Percentiles rank a stretch among this genome's conserved stretches.
phyloP scores from a whole-genome alignment of 192 early-diverging fungal genomes.

The Coemansia sp. region DNA sequence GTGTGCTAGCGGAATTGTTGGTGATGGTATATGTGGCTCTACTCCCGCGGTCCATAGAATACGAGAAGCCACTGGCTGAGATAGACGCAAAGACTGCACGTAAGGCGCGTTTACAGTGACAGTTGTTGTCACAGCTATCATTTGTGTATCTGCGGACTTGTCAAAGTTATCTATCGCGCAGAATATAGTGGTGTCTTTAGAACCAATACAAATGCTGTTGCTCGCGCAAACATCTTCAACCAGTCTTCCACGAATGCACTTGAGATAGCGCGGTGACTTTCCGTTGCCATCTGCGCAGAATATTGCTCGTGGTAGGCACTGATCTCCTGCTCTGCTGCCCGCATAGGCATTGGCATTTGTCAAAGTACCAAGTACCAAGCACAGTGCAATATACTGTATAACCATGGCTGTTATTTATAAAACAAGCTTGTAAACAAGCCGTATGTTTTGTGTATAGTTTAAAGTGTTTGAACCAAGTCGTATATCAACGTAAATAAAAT shows the following conservation, averaged over 20 bases:
- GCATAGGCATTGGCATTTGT: slow-evolving; percentile 16
- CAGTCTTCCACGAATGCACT: slow-evolving; percentile 35
- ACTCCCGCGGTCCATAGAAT: neutral
- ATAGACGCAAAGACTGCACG: neutral
- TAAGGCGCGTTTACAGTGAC: slow-evolving; percentile 7
- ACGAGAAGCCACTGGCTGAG: neutral
- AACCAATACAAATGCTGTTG: slow-evolving; percentile 39
- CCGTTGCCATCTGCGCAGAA: slow-evolving; percentile 53
- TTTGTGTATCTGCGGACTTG: slow-evolving; percentile 1
- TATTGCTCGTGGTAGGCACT: slow-evolving; percentile 34
- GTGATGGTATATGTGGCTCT: neutral
- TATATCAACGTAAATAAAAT: neutral
- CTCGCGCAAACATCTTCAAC: slow-evolving; percentile 28
- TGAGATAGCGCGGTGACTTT: slow-evolving; percentile 33
- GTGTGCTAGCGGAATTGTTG: neutral
- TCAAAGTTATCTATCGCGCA: slow-evolving; percentile 21
- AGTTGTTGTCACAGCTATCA: slow-evolving; percentile 10
- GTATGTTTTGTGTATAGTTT: neutral
- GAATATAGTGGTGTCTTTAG: slow-evolving; percentile 42
- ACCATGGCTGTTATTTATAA: slow-evolving; percentile 7
- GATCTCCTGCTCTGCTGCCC: slow-evolving; percentile 15
- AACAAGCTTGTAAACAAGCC: neutral
- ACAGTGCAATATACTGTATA: slow-evolving; percentile 7
- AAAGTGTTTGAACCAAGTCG: neutral
- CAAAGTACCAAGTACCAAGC: slow-evolving; percentile 13